Percentiles rank a stretch among this genome's conserved stretches.
Conservation (phyloP, 306 rosid species). For the Carpinus fangiana region DNA sequence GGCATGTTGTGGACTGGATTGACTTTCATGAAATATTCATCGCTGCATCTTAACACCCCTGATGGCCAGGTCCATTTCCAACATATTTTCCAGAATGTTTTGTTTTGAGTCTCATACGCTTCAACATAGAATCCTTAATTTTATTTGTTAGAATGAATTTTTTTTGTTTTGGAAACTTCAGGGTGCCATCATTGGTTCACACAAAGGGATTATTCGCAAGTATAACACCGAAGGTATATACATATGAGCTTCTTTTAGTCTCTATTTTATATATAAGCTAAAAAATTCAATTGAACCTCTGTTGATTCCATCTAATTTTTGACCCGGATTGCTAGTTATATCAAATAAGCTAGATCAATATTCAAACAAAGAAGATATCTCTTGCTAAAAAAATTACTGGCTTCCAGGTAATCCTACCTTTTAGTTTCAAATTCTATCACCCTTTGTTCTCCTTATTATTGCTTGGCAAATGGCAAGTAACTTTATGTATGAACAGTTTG, state of each 20-base stretch:
- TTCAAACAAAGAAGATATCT: constrained; percentile 58
- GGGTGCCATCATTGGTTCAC: constrained; percentile 76
- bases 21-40: constrained; percentile 90
- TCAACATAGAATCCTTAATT: background rate
- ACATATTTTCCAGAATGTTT: background rate
- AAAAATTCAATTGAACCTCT: background rate
- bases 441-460: background rate
- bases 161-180: constrained; percentile 17
- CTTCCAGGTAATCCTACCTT: constrained; percentile 57
- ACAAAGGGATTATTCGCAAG: constrained; percentile 62
- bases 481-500: constrained; percentile 45
- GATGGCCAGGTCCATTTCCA: constrained; percentile 62
- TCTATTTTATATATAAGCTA: background rate
- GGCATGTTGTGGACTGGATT: constrained; percentile 81
- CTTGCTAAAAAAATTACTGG: constrained; percentile 71
- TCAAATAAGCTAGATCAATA: constrained; percentile 56
- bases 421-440: background rate
- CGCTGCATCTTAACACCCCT: constrained; percentile 71
- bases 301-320: constrained; percentile 14
- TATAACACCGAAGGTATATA: constrained; percentile 55
- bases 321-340: constrained; percentile 56
- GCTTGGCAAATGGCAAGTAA: constrained; percentile 8
- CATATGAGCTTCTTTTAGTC: background rate
- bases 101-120: background rate
- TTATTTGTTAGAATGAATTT: background rate